These are phyloP conservation scores for Dipodascopsis uninucleata DNA, from an alignment of 805 yeast species.

Conservation along the genomic window DNA sequence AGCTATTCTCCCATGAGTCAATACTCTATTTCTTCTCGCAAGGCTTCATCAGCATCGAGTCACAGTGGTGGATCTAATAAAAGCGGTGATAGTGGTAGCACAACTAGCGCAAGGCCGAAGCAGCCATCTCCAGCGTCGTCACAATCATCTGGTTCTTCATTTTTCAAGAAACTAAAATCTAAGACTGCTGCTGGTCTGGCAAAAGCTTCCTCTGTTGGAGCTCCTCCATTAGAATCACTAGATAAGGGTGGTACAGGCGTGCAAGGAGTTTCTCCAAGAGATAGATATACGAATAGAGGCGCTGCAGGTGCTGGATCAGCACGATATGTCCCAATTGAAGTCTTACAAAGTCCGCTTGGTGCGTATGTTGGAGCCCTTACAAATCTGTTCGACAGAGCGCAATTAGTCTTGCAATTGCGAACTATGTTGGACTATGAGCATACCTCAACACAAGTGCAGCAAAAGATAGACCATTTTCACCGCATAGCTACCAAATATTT, in stretches of 20 bases:
- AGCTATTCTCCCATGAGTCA: too few relatives aligned
- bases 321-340: constrained; percentile 2
- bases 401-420: not conserved
- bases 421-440: not conserved
- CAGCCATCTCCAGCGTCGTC: constrained; percentile 1
- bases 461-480: not conserved
- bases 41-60: too few relatives aligned
- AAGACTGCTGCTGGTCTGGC: not conserved
- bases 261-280: not conserved
- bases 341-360: constrained; percentile 8
- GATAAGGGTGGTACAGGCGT: not conserved
- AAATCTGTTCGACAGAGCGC: constrained; percentile 7
- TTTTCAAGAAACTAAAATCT: not conserved
- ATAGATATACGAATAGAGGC: not conserved
- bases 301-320: not conserved
- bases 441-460: not conserved
- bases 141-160: not conserved
- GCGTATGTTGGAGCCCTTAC: constrained; percentile 10
- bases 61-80: too few relatives aligned
- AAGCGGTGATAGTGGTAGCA: too few relatives aligned
- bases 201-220: too few relatives aligned
- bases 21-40: too few relatives aligned
- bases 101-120: too few relatives aligned
- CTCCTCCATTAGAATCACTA: too few relatives aligned
- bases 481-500: constrained; percentile 7